Base-by-base conservation (phyloP, 192 early-diverging fungal genomes). In the Helicostylum pulchrum region DNA sequence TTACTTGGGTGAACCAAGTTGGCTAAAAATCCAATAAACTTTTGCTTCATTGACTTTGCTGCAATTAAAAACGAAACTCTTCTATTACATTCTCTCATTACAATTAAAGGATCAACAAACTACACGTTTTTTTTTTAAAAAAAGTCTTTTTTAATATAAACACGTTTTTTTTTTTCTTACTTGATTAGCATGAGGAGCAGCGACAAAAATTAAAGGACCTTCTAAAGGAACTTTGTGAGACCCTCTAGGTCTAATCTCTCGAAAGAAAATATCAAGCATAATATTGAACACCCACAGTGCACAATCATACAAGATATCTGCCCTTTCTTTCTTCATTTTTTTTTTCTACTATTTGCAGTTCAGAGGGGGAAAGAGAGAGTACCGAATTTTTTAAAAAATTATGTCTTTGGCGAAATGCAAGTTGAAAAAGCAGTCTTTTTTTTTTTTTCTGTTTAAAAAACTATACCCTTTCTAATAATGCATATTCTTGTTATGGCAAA, bases 201-300 rank as follows among this genome's bases (percentile, higher is more conserved):
- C 91, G 15, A 95, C 92, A 81, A 99, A 98, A 51, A 99, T 92
- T 26, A 97, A 86, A 7, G 97, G 97, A 0, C 96, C 97, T n/a
- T 83, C 80, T 32, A 71, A 60, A 0, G 97, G 95, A 53, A 97
- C 83, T 62, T 88, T 83, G 71, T 95, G 91, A 30, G 87, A 78
- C 64, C 91, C 92, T 23, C 93, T 82, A 10, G 85, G 84, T 34
- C 87, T 85, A 59, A 99, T 89, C 76, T 99, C 97, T 19, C 95
- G 80, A 68, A 98, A 96, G 66, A 94, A 94, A 66, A 93, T 80
- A 45, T 86, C 85, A 17, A 92, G 75, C 7, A 90, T 75, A 7
- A 84, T 75, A 47, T 78, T 85, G 78, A 88, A 91, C 68, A 92
- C 81, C 71, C 76, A 80, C 15, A 80, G 72, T 44, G 84, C 80